Evolutionary conservation across 768 basidiomycete species (phyloP).

Genomic region (Amanita polypyramis): DNA sequence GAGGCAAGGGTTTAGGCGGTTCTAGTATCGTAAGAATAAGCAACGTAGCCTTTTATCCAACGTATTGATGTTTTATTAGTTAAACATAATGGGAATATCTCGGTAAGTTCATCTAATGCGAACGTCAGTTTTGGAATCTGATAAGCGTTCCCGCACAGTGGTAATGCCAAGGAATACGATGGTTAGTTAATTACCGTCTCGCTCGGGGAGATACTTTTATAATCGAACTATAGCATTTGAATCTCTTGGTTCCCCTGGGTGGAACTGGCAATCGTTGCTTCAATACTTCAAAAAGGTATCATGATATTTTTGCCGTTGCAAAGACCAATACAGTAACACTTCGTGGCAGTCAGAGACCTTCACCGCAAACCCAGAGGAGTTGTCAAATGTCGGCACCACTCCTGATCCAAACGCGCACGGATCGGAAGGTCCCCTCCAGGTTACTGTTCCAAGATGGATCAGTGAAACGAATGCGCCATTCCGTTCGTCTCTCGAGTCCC

Average conservation of each 20-base stretch:
- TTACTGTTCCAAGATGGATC: conserved; percentile 1
- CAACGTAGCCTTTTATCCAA: background rate
- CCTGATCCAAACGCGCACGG: background rate
- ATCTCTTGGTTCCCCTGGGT: conserved; percentile 10
- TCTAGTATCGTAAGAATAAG: conserved; percentile 12
- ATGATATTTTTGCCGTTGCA: background rate
- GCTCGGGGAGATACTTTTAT: background rate
- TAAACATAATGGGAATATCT: conserved; percentile 6
- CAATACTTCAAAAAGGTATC: conserved; percentile 12
- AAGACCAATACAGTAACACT: background rate
- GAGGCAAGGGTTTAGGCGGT: conserved; percentile 20
- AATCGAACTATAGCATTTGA: conserved; percentile 9
- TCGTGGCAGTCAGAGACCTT: background rate
- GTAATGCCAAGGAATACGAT: conserved; percentile 4
- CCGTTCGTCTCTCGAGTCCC: background rate
- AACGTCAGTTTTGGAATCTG: background rate
- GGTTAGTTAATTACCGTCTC: background rate
- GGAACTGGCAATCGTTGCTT: conserved; percentile 13
- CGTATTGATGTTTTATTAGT: background rate
- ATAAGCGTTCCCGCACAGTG: background rate
- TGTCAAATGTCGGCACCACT: background rate
- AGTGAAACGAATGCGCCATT: background rate
- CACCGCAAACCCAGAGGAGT: background rate
- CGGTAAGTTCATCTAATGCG: conserved; percentile 8
- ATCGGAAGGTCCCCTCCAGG: background rate